phyloP scores from a whole-genome alignment of 163 green algal species.

The Scenedesmus sp. region DNA sequence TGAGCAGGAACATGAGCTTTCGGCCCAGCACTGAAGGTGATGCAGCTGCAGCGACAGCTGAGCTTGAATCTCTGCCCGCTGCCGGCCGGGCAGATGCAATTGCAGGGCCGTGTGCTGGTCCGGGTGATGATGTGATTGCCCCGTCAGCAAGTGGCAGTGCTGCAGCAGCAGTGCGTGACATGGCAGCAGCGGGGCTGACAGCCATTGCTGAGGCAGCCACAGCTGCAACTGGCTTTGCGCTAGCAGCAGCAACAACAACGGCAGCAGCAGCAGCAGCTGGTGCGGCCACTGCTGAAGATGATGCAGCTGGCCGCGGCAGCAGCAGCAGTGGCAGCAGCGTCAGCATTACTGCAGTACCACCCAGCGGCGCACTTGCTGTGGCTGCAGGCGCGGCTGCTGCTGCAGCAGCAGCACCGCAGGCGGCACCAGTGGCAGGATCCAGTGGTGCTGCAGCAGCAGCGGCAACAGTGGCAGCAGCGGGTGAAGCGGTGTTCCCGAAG shows the following conservation, averaged over 20 bases:
- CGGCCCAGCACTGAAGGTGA: background rate
- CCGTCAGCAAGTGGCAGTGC: background rate
- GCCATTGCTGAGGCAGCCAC: constrained; percentile 26
- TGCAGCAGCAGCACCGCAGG: background rate
- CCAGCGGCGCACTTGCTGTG: background rate
- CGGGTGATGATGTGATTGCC: background rate
- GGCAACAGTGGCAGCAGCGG: background rate
- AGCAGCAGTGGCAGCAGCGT: constrained; percentile 5
- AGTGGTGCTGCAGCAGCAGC: background rate
- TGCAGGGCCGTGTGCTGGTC: background rate
- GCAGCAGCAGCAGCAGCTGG: background rate
- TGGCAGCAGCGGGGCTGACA: constrained; percentile 15
- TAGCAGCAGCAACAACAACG: constrained; percentile 15
- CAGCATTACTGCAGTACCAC: background rate
- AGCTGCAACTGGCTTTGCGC: constrained; percentile 8
- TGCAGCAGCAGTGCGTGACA: constrained; percentile 10
- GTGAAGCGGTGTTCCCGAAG: background rate
- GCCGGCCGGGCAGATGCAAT: background rate
- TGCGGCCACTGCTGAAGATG: background rate
- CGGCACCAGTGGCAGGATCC: background rate
- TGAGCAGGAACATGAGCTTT: constrained; percentile 17
- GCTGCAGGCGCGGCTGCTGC: constrained; percentile 34
- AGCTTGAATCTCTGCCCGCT: no score
- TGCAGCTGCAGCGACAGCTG: background rate
- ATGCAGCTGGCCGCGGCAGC: background rate